A percentile compares a stretch with the other conserved stretches of the same genome.
These are phyloP conservation scores for Pleurotus giganteus DNA, from an alignment of 768 basidiomycete genomes.

Conservation along the genomic window DNA sequence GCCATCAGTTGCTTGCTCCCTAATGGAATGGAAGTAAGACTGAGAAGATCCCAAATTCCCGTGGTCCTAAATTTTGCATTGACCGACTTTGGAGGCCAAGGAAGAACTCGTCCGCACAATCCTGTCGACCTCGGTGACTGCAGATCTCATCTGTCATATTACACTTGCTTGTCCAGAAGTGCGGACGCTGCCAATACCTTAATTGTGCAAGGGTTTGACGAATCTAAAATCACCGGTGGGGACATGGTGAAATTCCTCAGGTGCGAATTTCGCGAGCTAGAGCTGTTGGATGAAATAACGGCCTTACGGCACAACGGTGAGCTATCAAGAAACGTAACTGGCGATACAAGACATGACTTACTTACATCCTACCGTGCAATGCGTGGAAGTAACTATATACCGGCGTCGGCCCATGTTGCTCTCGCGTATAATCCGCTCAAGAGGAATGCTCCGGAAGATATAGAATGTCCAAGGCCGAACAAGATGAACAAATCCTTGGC, in stretches of 20 bases:
- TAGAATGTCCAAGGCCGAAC: too few species aligned
- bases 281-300: conserved; percentile 34
- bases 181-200: conserved; percentile 23
- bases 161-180: conserved; percentile 18
- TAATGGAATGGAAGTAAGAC: conserved; percentile 11
- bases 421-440: too few species aligned
- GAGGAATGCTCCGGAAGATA: too few species aligned
- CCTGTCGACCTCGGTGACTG: conserved; percentile 25
- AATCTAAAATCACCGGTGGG: conserved; percentile 22
- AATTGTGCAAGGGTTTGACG: conserved; percentile 25
- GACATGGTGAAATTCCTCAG: conserved; percentile 18
- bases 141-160: conserved; percentile 13
- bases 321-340: too few species aligned
- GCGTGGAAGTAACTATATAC: too few species aligned
- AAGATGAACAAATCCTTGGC: too few species aligned
- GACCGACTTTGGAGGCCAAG: conserved; percentile 27
- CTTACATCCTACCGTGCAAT: too few species aligned
- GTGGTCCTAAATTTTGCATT: conserved; percentile 25
- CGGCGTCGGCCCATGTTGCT: too few species aligned
- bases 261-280: conserved; percentile 33
- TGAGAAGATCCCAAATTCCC: conserved; percentile 20
- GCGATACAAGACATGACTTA: too few species aligned
- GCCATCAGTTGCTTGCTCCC: conserved; percentile 13
- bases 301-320: too few species aligned
- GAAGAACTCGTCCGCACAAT: conserved; percentile 24